phyloP scores from a whole-genome alignment of 768 basidiomycete species.

The Hemileccinum rubropunctum region DNA sequence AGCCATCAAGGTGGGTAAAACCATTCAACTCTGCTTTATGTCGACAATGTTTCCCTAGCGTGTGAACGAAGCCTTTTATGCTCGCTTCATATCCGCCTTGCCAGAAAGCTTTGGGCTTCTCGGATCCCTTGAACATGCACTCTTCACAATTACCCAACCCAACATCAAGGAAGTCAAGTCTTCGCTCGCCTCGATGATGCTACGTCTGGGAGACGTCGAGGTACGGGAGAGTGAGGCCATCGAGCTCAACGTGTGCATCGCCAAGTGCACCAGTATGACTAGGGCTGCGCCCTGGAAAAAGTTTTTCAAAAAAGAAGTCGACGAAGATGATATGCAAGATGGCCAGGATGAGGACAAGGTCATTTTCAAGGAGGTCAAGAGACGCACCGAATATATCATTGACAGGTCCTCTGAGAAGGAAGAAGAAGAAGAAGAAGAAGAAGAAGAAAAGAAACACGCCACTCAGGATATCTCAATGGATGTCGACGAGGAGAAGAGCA shows the following conservation, averaged over 20 bases:
- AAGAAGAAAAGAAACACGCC: conserved; percentile 22
- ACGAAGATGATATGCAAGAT: conserved; percentile 27
- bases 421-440: conserved; percentile 24
- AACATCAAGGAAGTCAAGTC: conserved; percentile 71
- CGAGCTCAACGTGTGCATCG: conserved; percentile 68
- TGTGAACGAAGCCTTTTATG: conserved; percentile 74
- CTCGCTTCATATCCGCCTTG: conserved; percentile 40
- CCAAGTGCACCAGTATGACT: conserved; percentile 74
- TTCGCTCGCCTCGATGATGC: conserved; percentile 52
- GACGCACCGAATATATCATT: conserved; percentile 55
- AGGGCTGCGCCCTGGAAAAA: conserved; percentile 75
- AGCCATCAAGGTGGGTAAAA: conserved; percentile 60
- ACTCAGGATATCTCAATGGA: conserved; percentile 17
- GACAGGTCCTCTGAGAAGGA: conserved; percentile 42
- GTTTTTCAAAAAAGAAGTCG: conserved; percentile 35
- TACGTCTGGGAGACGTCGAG: conserved; percentile 79
- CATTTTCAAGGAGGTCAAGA: conserved; percentile 40
- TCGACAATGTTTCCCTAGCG: conserved; percentile 39
- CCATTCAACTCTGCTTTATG: background rate
- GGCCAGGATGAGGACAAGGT: conserved; percentile 28
- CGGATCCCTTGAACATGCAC: conserved; percentile 30
- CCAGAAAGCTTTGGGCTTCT: conserved; percentile 26
- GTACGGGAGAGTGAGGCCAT: conserved; percentile 67
- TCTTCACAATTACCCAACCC: conserved; percentile 39
- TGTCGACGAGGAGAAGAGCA: conserved; percentile 33